Evolutionary conservation across 2,329 filamentous ascomycete genomes (phyloP), one percentile per base, ranked within the genome.

Genomic region (Pseudogymnoascus sp.): DNA sequence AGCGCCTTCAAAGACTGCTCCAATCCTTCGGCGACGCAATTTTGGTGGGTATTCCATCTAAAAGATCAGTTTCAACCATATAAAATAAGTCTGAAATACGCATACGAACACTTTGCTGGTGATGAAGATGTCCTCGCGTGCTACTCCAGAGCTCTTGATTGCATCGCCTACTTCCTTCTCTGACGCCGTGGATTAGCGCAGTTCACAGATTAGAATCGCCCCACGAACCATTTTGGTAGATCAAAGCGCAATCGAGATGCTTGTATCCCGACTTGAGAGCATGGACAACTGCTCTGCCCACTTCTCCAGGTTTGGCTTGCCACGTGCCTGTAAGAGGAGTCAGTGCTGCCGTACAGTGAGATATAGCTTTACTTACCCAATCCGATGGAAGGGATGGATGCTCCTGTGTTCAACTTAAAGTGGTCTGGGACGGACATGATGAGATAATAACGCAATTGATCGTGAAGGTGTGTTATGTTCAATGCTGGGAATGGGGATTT

Each of bases 211-310:
- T 60, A 17, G 2, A 29, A 50, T 60, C 35, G 26, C 17, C 7
- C 11, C 31, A 60, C 59, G 4, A 35, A 50, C 59, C 60, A 26
- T 65, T 66, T 6, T 64, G 58, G 29, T 66, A 67, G 6, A 64
- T 63, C 1, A 63, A 59, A n/a, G 65, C 65, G 44, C 60, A 62
- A 41, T 67, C 65, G 13, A 66, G 60, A 40, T 67, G 65, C 11
- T 63, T 54, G 72, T 86, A 90, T 24, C 86, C 87, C 9, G 83
- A 73, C 60, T 81, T 78, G 66, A 90, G 84, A 35, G 88, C 87
- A 62, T 74, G 78, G 64, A 85, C 81, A n/a, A 78, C 73, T 3
- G 71, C 70, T 47, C 73, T 67, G 61, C 77, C 75, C 17, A 79
- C 78, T 63, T 79, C 75, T 58, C 74, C 68, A 59, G 69, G 75